Evolutionary conservation across 208 protist genomes (phyloP), one percentile per base, ranked within the genome.

Genomic region (Naegleria lovaniensis): DNA sequence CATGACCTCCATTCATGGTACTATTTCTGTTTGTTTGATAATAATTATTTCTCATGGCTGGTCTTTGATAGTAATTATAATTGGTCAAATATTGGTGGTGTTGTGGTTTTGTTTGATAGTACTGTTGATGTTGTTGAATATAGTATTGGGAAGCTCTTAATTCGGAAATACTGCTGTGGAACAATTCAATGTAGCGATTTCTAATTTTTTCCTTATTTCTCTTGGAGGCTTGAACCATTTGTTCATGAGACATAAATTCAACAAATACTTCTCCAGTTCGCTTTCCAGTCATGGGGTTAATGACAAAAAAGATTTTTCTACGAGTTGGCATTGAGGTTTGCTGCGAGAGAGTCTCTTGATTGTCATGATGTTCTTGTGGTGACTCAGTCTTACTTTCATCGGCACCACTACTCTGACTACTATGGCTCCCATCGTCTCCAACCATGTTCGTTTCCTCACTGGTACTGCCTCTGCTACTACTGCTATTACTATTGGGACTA

Each of bases 171-270:
- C n/a, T 51, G 51, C 83, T 86, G 7, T 38, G 22, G 38, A 86
- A 86, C 33, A 86, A 51, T 48, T 86, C 83, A 48, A 86, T 51
- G 48, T 86, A 86, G 5, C 83, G 15, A 51, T 51, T 86, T n/a
- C 36, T 33, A 43, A 86, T 86, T 33, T 51, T 86, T 86, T 86
- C 83, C 22, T 86, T 86, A 33, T 86, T 86, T 86, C 83, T 86
- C 22, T 86, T 86, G 16, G 33, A 0, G 0, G 83, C 83, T 51
- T 86, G n/a, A 15, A 40, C n/a, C 36, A 86, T 40, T 48, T n/a
- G 15, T 19, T 41, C 83, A 86, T 51, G 15, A 33, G 13, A n/a
- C 13, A n/a, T n/a, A 86, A 86, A 86, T 33, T 86, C 83, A 41
- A 86, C 83, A 51, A 40, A 86, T 5, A 38, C 83, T 19, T 51